Conservation (phyloP, 352 stramenopile genomes). For the Plasmopara muralis region DNA sequence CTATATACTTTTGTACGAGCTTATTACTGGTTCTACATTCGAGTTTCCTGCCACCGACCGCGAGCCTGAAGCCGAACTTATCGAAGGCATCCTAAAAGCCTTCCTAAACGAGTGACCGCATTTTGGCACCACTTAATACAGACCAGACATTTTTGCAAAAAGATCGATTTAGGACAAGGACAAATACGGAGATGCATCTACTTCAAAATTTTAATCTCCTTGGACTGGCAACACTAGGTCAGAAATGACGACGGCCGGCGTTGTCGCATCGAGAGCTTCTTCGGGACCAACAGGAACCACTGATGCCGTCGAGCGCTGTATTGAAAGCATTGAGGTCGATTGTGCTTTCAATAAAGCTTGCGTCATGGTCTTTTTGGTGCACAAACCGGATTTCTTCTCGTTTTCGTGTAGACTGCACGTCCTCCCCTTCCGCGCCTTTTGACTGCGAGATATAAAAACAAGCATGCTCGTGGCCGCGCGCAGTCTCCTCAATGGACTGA, state of each 20-base stretch:
- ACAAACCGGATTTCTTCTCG: background rate
- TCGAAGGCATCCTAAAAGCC: constrained; percentile 36
- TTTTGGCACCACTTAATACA: too few relatives aligned
- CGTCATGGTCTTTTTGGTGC: too few relatives aligned
- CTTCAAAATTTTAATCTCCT: too few relatives aligned
- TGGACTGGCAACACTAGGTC: background rate
- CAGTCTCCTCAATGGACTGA: constrained; percentile 37
- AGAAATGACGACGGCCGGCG: constrained; percentile 7
- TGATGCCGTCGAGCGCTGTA: constrained; percentile 40
- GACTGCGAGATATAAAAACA: constrained; percentile 55
- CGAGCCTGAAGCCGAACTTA: constrained; percentile 39
- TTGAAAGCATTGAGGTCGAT: constrained; percentile 1
- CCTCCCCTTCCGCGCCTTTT: constrained; percentile 39
- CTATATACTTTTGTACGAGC: constrained; percentile 98
- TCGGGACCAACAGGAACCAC: constrained; percentile 46
- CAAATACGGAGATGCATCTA: too few relatives aligned
- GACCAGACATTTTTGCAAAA: background rate
- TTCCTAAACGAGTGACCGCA: constrained; percentile 3
- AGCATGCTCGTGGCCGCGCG: constrained; percentile 50
- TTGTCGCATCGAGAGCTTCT: background rate
- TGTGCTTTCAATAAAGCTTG: background rate
- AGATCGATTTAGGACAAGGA: background rate
- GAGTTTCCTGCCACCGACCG: constrained; percentile 53
- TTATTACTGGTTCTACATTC: constrained; percentile 96
- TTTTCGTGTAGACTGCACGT: constrained; percentile 2